These are phyloP conservation scores for Fusarium veterinarium DNA, from an alignment of 2,329 filamentous ascomycete genomes.

Conservation along the genomic window DNA sequence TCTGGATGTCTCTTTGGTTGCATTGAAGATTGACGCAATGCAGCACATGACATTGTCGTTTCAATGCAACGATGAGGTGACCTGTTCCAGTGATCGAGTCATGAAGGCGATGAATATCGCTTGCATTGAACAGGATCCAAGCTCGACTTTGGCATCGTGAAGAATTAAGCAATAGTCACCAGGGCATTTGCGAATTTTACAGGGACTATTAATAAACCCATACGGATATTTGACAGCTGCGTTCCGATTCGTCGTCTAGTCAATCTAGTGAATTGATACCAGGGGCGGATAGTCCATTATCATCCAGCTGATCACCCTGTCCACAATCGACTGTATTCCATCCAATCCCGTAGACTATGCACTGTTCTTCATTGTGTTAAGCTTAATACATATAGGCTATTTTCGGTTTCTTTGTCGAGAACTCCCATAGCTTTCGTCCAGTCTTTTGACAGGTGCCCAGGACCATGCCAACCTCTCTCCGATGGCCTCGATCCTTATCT, in stretches of 20 bases:
- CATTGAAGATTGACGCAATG: background rate
- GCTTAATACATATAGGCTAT: background rate
- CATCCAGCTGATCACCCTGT: background rate
- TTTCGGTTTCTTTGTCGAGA: no score
- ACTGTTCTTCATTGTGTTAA: background rate
- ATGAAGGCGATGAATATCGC: background rate
- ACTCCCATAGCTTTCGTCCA: no score
- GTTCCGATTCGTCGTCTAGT: background rate
- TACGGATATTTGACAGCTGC: background rate
- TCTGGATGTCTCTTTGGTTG: background rate
- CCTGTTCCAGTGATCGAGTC: background rate
- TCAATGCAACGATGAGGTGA: background rate
- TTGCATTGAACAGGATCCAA: background rate
- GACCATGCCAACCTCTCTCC: background rate
- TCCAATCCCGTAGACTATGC: background rate
- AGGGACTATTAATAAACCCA: no score
- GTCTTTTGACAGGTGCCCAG: background rate
- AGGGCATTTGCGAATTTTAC: accelerated
- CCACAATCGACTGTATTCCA: background rate
- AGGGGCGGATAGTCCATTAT: background rate
- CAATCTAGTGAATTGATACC: background rate
- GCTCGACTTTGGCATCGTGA: background rate
- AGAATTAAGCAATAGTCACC: background rate
- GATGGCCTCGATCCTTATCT: background rate
- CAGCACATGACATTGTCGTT: background rate